These are phyloP conservation scores for Phycomyces blakesleeanus DNA, from an alignment of 192 early-diverging fungal genomes.

Conservation along the genomic window DNA sequence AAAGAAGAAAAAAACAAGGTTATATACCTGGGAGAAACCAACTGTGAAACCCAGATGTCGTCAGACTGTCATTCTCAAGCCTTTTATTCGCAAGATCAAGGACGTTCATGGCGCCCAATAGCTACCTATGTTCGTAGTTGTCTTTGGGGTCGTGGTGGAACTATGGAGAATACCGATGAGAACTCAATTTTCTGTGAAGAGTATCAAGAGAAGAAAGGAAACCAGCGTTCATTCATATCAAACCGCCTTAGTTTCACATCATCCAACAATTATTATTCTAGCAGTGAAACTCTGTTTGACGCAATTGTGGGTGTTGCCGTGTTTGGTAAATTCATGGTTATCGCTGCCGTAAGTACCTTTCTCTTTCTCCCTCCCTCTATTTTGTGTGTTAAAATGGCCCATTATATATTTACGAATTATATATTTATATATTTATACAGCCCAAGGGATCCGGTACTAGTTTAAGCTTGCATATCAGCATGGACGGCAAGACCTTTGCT, in stretches of 20 bases:
- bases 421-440: constrained; percentile 3
- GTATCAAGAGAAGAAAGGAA: constrained; percentile 58
- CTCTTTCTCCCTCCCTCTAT: too few relatives aligned
- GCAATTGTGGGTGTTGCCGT: constrained; percentile 77
- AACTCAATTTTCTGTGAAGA: constrained; percentile 75
- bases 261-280: constrained; percentile 54
- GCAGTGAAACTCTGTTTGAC: constrained; percentile 51
- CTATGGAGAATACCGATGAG: constrained; percentile 47
- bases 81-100: constrained; percentile 66
- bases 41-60: constrained; percentile 41
- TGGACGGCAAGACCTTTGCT: constrained; percentile 66
- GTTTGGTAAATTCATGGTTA: constrained; percentile 76
- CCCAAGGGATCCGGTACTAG: constrained; percentile 34
- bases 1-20: constrained; percentile 78
- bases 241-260: constrained; percentile 65
- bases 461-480: constrained; percentile 61
- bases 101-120: constrained; percentile 63
- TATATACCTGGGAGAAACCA: constrained; percentile 65
- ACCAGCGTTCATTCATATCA: constrained; percentile 42
- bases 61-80: constrained; percentile 68
- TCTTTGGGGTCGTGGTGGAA: constrained; percentile 58
- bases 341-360: constrained; percentile 60
- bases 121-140: constrained; percentile 70
- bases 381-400: not conserved
- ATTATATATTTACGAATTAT: not conserved